phyloP scores from a whole-genome alignment of 1,284 basidiomycete species.

The Tetrapyrgos nigripes region DNA sequence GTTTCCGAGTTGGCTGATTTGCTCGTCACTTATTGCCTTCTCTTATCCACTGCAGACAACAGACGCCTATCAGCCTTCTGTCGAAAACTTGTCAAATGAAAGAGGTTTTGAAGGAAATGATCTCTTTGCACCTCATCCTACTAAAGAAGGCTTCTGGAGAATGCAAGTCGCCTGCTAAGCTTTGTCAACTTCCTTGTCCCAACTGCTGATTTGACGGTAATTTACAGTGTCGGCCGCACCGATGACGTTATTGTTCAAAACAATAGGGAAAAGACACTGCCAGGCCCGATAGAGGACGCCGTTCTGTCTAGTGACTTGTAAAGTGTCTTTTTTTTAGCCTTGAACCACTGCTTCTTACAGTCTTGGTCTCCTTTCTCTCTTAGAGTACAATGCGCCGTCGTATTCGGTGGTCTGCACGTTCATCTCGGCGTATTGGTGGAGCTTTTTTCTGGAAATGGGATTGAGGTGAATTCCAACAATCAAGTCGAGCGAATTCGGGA shows the following conservation, averaged over 20 bases:
- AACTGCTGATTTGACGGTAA: neutral
- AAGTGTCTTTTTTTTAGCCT: conserved; percentile 8
- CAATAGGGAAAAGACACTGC: conserved; percentile 48
- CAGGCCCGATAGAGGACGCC: conserved; percentile 42
- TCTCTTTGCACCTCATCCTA: conserved; percentile 37
- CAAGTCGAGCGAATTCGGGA: conserved; percentile 8
- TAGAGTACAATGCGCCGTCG: conserved; percentile 10
- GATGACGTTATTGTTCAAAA: conserved; percentile 49
- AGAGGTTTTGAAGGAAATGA: conserved; percentile 42
- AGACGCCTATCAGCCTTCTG: conserved; percentile 29
- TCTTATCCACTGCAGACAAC: conserved; percentile 23
- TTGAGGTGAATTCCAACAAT: too few relatives aligned
- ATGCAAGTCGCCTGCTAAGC: conserved; percentile 40
- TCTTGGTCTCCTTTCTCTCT: neutral
- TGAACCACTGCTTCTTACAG: neutral
- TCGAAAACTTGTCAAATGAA: conserved; percentile 38
- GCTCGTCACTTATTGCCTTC: neutral
- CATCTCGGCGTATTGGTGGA: conserved; percentile 17
- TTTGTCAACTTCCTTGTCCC: neutral
- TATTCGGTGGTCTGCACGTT: conserved; percentile 12
- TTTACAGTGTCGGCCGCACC: conserved; percentile 36
- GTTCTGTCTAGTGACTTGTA: conserved; percentile 38
- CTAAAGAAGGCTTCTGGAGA: conserved; percentile 34
- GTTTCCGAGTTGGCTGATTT: neutral
- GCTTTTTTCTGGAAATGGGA: conserved; percentile 3